Base-by-base conservation (phyloP, 345 rosid species). In the Eucalyptus sp. region DNA sequence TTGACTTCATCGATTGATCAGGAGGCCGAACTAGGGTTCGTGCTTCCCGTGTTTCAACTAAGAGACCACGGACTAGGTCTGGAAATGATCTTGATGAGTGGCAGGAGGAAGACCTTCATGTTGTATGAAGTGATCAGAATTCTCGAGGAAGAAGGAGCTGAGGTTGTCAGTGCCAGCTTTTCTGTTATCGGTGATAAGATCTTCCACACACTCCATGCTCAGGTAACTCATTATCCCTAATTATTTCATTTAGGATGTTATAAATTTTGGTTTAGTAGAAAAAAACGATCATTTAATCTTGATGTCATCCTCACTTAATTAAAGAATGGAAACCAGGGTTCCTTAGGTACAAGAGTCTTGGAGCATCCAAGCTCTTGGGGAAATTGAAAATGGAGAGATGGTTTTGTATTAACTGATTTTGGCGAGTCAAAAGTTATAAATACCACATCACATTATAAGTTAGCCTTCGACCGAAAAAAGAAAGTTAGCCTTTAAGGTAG, bases 91-190 rank as follows among this genome's bases (percentile, higher is more conserved):
- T 24, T 94, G 89, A 89, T 93, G 4, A 93, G 91, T 48, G 92
- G 94, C 25, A 46, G 91, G 87, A 88, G 90, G 29, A 94, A 89
- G 84, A 93, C 89, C 87, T 94, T 92, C 90, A 90, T 88, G 92
- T 50, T 93, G 7, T 87, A 86, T 86, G 90, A 94, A 91, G 92
- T 90, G 17, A 91, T 94, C 6, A 87, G 88, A 54, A 91, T 94
- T 86, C 91, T 95, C 17, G 89, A 93, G 27, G 91, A 93, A 88
- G 97, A 94, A 94, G 97, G 97, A 56, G 95, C 94, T 66, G 92
- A 92, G 86, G 96, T 95, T 58, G 92, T 93, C 20, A 90, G 91
- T 46, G 93, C 95, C 4, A 93, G 90, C 90, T 93, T 90, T 88
- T 90, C 92, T 29, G 90, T 90, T 11, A 86, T 90, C 1, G 95